These are phyloP conservation scores for Phytophthora megakarya DNA, from an alignment of 352 stramenopile genomes.

Conservation along the genomic window DNA sequence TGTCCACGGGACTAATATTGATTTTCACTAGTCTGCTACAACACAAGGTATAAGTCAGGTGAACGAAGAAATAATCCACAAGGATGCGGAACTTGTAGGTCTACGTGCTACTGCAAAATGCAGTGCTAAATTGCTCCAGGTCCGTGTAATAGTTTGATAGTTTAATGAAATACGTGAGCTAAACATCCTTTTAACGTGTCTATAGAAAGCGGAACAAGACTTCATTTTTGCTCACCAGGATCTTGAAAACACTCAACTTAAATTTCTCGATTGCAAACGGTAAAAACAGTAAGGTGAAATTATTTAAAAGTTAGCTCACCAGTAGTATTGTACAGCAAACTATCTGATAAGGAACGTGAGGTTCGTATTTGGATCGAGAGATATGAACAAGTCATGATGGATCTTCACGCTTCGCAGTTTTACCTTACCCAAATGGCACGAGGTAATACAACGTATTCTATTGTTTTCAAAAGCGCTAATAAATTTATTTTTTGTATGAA, in stretches of 20 bases:
- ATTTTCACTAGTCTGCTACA: conserved; percentile 41
- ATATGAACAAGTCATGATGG: conserved; percentile 87
- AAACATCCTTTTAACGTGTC: background rate
- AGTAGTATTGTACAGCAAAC: conserved; percentile 32
- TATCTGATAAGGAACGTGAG: conserved; percentile 57
- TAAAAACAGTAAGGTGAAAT: conserved; percentile 8
- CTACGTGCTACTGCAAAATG: conserved; percentile 66
- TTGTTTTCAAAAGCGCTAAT: too few relatives aligned
- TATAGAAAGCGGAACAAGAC: conserved; percentile 74
- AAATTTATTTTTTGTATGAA: background rate
- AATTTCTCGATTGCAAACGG: conserved; percentile 72
- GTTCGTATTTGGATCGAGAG: conserved; percentile 75
- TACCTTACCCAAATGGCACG: conserved; percentile 63
- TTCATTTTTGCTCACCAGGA: conserved; percentile 70
- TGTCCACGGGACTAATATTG: background rate
- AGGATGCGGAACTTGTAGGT: conserved; percentile 69
- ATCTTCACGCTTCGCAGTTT: conserved; percentile 78
- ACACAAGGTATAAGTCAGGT: conserved; percentile 46
- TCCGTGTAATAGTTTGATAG: conserved; percentile 11
- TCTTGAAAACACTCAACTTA: conserved; percentile 68
- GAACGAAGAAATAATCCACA: conserved; percentile 69
- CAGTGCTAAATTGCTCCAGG: conserved; percentile 76
- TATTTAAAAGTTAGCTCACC: background rate
- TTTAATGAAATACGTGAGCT: background rate
- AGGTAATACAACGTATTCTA: conserved; percentile 43